Evolutionary conservation across 495 filamentous ascomycete genomes (phyloP), one percentile per base, ranked within the genome.

Genomic region (Xylaria flabelliformis): DNA sequence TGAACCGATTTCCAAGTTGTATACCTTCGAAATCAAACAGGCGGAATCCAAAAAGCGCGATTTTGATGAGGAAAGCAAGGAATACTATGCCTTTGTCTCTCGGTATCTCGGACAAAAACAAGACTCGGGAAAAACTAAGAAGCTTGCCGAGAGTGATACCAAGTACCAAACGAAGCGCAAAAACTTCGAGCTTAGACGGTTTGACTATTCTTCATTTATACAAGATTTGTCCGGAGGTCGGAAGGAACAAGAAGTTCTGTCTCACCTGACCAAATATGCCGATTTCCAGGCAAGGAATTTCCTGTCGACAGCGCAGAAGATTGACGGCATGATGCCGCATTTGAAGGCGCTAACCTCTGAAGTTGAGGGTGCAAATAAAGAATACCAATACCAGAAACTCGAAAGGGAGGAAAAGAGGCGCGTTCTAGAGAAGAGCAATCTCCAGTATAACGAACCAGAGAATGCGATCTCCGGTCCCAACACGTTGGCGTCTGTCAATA

Each of bases 181-280:
- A 48, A 97, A 93, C 72, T 99, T 98, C 74, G 96, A 99, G 82
- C 84, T 99, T 50, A 98, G 94, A 82, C 91, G 97, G 12, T 99
- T 99, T 72, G 96, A 99, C 82, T 99, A 99, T 80, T 98, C 94
- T 21, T 97, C 94, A 13, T 99, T 98, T 79, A 97, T 99, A 94
- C 95, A 98, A 72, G 96, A 99, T 83, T 86, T 99, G 13, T 96
- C 98, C 75, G 96, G 96, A 32, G 96, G 96, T 39, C 92, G 96
- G 71, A 98, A 98, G 77, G 97, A 99, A 74, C 96, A 98, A 79
- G 96, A 98, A 79, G 92, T 99, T 26, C 84, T 99, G 29, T 98
- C 97, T 17, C 94, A 97, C 79, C 85, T 99, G 51, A 98, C 96
- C 24, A 95, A 92, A 79, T 99, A 94, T 80, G 96, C 96, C 3